Conservation (phyloP, 164 flowering plant species). For the Umbellularia californica region DNA sequence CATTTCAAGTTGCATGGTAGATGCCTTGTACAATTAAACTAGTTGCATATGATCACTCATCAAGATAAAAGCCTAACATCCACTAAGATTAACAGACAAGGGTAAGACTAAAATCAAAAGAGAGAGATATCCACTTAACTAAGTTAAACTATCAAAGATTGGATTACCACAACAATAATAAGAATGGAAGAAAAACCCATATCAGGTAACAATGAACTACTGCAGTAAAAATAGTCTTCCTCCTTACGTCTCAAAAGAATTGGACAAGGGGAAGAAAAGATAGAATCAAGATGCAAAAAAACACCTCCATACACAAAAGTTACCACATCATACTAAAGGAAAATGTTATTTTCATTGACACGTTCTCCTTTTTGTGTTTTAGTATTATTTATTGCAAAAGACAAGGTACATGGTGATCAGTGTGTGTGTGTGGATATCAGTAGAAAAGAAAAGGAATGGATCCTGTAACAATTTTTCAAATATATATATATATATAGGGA, state of each 20-base stretch:
- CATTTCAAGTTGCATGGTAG: neutral
- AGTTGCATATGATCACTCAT: neutral
- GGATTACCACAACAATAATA: neutral
- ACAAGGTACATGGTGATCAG: neutral
- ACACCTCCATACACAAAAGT: neutral
- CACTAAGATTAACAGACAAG: neutral
- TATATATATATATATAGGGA: too few relatives aligned
- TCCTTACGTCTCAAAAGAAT: neutral
- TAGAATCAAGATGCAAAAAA: neutral
- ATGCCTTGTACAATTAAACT: neutral
- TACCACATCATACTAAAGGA: neutral
- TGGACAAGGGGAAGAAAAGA: neutral
- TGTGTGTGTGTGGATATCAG: too few relatives aligned
- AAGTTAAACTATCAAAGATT: neutral
- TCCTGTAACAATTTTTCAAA: neutral
- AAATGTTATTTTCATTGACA: neutral
- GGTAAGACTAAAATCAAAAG: too few relatives aligned
- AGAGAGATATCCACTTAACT: neutral
- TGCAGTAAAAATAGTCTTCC: neutral
- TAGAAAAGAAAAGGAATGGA: neutral
- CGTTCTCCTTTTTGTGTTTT: neutral
- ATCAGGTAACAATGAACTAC: conserved; percentile 12
- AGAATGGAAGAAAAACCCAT: neutral
- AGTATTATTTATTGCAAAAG: neutral
- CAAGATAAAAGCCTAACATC: neutral